phyloP scores from a whole-genome alignment of 495 filamentous ascomycete species.

The Aspergillus campestris region DNA sequence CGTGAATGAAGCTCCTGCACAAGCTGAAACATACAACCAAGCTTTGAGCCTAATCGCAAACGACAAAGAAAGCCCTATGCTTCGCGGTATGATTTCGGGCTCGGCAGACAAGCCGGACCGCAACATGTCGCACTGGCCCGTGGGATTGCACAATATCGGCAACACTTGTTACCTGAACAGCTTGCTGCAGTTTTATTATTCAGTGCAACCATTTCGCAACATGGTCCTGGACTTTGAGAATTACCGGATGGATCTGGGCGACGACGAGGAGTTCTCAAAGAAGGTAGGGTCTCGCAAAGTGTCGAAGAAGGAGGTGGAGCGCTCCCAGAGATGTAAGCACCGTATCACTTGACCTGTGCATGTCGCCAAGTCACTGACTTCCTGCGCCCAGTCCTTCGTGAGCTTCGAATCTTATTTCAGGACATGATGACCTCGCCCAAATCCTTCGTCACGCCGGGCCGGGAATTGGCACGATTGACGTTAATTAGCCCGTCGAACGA shows the following conservation, averaged over 20 bases:
- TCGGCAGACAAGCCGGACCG: conserved; percentile 24
- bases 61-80: conserved; percentile 34
- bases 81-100: conserved; percentile 30
- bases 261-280: conserved; percentile 50
- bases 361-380: conserved; percentile 2
- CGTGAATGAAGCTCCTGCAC: conserved; percentile 39
- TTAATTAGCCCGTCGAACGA: conserved; percentile 56
- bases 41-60: conserved; percentile 45
- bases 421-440: conserved; percentile 53
- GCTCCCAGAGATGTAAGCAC: conserved; percentile 60
- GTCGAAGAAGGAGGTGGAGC: conserved; percentile 51
- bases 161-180: conserved; percentile 99
- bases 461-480: conserved; percentile 75
- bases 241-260: conserved; percentile 54
- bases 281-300: conserved; percentile 58
- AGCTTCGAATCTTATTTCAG: conserved; percentile 65
- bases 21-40: conserved; percentile 38
- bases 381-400: conserved; percentile 49
- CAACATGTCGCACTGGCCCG: conserved; percentile 50
- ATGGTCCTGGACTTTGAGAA: conserved; percentile 67
- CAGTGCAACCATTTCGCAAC: conserved; percentile 71
- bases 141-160: conserved; percentile 84
- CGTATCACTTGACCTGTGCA: conserved; percentile 5
- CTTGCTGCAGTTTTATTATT: conserved; percentile 90
- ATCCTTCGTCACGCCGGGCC: conserved; percentile 54